Percentiles rank a stretch among this genome's conserved stretches.
phyloP scores from a whole-genome alignment of 2,329 filamentous ascomycete species.

The Parascedosporium putredinis region DNA sequence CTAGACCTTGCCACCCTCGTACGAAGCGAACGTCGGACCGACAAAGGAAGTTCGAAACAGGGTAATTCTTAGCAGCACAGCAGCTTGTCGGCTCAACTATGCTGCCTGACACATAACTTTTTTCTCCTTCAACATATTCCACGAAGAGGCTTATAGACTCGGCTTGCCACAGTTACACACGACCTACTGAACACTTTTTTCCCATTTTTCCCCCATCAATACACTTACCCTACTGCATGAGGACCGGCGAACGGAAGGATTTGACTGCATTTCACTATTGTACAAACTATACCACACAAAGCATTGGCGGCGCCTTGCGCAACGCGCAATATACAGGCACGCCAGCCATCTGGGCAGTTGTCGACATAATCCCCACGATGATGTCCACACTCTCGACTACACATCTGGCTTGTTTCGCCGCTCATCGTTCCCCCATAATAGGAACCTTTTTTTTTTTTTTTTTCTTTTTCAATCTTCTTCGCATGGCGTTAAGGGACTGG shows the following conservation, averaged over 20 bases:
- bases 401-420: conserved; percentile 4
- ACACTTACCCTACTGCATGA: conserved; percentile 8
- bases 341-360: too few species aligned
- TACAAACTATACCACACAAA: conserved; percentile 4
- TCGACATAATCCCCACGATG: too few species aligned
- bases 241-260: conserved; percentile 10
- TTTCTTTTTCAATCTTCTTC: too few species aligned
- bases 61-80: too few species aligned
- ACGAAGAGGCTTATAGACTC: neutral
- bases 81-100: too few species aligned
- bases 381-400: too few species aligned
- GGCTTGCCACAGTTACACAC: neutral
- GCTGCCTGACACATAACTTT: too few species aligned
- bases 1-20: neutral
- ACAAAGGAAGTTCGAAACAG: neutral
- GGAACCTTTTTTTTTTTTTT: conserved; percentile 7
- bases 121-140: neutral
- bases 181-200: neutral
- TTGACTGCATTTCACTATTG: conserved; percentile 2
- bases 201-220: neutral
- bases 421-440: conserved; percentile 8
- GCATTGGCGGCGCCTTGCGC: too few species aligned
- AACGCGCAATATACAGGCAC: too few species aligned
- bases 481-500: conserved; percentile 4
- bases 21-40: neutral